Evolutionary conservation across 306 rosid genomes (phyloP).

Genomic region (Quercus mongolica): DNA sequence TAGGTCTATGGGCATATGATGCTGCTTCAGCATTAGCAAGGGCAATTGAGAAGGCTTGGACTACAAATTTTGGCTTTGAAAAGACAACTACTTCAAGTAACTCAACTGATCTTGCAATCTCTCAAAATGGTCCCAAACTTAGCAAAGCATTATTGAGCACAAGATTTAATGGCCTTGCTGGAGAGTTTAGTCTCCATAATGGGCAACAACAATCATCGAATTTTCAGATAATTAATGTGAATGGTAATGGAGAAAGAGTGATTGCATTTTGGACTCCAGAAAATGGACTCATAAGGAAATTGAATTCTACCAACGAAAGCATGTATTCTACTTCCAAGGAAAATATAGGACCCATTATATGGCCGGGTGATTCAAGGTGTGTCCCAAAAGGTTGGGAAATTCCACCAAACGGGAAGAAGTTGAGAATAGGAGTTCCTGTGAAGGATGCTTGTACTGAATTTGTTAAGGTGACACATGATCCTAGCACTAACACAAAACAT

Average conservation of each 20-base stretch:
- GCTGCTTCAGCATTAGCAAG: too few species aligned
- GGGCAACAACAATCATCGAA: constrained; percentile 32
- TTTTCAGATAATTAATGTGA: constrained; percentile 38
- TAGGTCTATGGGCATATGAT: too few species aligned
- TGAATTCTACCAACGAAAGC: not conserved
- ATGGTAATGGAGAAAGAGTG: constrained; percentile 8
- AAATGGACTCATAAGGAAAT: not conserved
- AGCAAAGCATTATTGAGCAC: constrained; percentile 4
- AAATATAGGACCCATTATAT: constrained; percentile 25
- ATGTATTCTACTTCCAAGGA: not conserved
- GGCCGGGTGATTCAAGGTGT: constrained; percentile 34
- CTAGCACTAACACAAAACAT: not conserved
- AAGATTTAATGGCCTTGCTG: constrained; percentile 43
- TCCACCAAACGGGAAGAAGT: constrained; percentile 12
- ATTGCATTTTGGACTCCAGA: constrained; percentile 15
- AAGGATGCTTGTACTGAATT: constrained; percentile 21
- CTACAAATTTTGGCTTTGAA: not conserved
- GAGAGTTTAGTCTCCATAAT: constrained; percentile 32
- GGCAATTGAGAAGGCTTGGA: not conserved
- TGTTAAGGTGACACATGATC: constrained; percentile 12
- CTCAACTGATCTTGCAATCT: not conserved
- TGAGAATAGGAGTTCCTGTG: constrained; percentile 41
- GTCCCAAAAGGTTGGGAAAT: constrained; percentile 43
- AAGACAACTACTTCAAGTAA: not conserved
- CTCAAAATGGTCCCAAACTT: constrained; percentile 20